phyloP scores from a whole-genome alignment of 1,139 yeast genomes.

The Meyerozyma sp. region DNA sequence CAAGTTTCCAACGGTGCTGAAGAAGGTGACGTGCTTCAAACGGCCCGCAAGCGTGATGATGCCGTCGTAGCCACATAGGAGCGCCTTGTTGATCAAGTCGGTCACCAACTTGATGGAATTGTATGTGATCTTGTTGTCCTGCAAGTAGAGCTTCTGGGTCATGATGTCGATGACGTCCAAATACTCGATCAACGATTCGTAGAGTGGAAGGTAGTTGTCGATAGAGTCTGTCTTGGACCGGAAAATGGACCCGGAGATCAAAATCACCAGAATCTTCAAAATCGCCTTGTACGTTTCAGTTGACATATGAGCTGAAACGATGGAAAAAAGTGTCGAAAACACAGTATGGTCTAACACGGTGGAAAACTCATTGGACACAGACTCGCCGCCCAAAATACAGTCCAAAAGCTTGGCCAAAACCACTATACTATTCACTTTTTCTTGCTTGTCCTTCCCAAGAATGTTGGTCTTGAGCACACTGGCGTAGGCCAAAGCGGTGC shows the following conservation, averaged over 20 bases:
- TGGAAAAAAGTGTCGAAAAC: constrained; percentile 39
- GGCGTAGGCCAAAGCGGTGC: constrained; percentile 34
- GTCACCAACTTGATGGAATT: constrained; percentile 43
- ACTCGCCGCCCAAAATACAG: constrained; percentile 34
- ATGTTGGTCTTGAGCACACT: constrained; percentile 32
- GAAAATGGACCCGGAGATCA: constrained; percentile 43
- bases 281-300: constrained; percentile 48
- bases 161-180: constrained; percentile 40
- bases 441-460: constrained; percentile 45
- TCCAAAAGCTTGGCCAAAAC: constrained; percentile 51
- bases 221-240: constrained; percentile 27
- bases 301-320: constrained; percentile 41
- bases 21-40: constrained; percentile 41
- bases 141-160: constrained; percentile 35
- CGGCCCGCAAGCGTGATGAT: constrained; percentile 41
- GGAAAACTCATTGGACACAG: constrained; percentile 34
- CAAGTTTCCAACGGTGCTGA: constrained; percentile 35
- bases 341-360: constrained; percentile 36
- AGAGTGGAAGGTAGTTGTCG: constrained; percentile 35
- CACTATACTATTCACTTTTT: constrained; percentile 48
- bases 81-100: constrained; percentile 39
- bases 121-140: constrained; percentile 41
- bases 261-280: constrained; percentile 38
- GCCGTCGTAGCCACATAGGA: constrained; percentile 34
- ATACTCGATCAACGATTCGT: constrained; percentile 37